Evolutionary conservation across 1,284 basidiomycete genomes (phyloP), one percentile per base, ranked within the genome.

Genomic region (Microbotryum saponariae): DNA sequence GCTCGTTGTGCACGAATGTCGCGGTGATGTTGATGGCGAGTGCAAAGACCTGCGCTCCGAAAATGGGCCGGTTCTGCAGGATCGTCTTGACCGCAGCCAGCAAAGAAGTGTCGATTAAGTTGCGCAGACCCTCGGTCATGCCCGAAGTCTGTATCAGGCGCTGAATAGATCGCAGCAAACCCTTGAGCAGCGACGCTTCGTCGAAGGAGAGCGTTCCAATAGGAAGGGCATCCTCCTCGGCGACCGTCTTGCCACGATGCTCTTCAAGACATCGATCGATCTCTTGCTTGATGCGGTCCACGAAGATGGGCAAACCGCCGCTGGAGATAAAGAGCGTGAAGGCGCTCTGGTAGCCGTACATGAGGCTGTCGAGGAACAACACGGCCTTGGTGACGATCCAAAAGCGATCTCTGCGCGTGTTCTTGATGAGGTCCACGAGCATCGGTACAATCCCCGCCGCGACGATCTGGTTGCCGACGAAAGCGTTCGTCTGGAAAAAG

Each of bases 1-100:
- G 96, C 77, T 99, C 96, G 72, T 97, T 99, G 80, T 99, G 94
- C 20, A 98, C 87, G 75, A 99, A 97, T 0, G 92, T 93, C 6
- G 94, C 86, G 86, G 97, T 92, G 74, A 97, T 89, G 76, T 94
- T 94, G 79, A 97, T 91, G 2, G 91, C 86, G 49, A 91, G 79
- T 1, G 90, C 86, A 56, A 94, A 82, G 58, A 96, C 84, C 70
- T 85, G 88, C 1, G 89, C 82, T 3, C 96, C 96, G 76, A 97
- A 97, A 25, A 89, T 79, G 33, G 80, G 80, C 31, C 89, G 82
- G 71, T 91, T 81, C 71, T 88, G 83, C 71, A 98, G 87, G 56
- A 98, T 88, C 74, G 83, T 85, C 79, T 91, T 91, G 74, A 96
- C 81, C 1, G 90, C 91, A 71, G 85, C 83, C 52, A 92, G 80